Conservation (phyloP, 805 yeast species). For the Metschnikowia reukaufii region DNA sequence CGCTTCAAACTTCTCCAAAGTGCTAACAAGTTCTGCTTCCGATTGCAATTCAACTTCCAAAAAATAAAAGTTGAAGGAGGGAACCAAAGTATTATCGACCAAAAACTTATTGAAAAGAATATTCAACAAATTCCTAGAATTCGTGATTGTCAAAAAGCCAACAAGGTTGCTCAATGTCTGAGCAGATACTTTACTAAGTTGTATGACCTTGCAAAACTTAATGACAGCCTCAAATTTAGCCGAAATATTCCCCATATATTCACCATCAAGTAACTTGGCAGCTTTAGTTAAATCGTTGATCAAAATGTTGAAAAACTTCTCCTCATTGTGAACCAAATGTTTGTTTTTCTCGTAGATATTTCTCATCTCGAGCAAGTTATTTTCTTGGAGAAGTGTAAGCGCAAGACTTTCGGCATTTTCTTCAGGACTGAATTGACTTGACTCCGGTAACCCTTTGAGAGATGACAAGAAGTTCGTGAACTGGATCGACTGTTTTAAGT, state of each 20-base stretch:
- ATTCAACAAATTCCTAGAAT: conserved; percentile 26
- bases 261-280: conserved; percentile 8
- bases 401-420: conserved; percentile 8
- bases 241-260: not conserved
- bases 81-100: conserved; percentile 16
- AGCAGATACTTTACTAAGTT: conserved; percentile 22
- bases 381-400: conserved; percentile 12
- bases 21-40: conserved; percentile 19
- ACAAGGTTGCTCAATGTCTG: conserved; percentile 27
- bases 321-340: conserved; percentile 14
- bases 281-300: conserved; percentile 20
- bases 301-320: conserved; percentile 11
- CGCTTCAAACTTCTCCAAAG: conserved; percentile 25
- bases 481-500: conserved; percentile 18
- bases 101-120: conserved; percentile 30
- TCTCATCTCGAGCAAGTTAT: conserved; percentile 19
- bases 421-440: not conserved
- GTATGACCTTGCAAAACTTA: conserved; percentile 25
- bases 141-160: conserved; percentile 25
- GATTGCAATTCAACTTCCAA: conserved; percentile 26
- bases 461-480: conserved; percentile 25
- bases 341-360: conserved; percentile 12
- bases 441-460: conserved; percentile 11
- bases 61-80: conserved; percentile 32
- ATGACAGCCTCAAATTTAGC: conserved; percentile 25